phyloP scores from a whole-genome alignment of 345 rosid species.

The Ceriops tagal region DNA sequence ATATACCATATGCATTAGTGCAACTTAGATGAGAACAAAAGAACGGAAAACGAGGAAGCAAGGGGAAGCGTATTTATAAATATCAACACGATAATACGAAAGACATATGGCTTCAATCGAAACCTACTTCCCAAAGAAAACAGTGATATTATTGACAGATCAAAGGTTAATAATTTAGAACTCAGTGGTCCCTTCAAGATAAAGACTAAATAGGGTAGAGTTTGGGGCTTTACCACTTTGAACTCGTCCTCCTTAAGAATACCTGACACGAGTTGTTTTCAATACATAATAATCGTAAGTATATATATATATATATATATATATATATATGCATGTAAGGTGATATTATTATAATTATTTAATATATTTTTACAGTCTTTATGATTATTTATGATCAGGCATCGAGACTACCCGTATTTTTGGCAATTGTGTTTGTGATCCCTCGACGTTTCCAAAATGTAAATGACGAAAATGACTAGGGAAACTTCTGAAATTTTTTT shows the following conservation, averaged over 20 bases:
- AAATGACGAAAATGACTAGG: not conserved
- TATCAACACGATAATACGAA: not conserved
- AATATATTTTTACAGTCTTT: too few species aligned
- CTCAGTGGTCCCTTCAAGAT: constrained; percentile 7
- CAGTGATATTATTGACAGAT: constrained; percentile 20
- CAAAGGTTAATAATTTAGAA: not conserved
- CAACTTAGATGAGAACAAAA: not conserved
- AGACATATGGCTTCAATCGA: not conserved
- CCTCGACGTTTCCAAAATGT: not conserved
- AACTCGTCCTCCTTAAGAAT: not conserved
- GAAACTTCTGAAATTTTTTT: not conserved
- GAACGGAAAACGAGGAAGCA: not conserved
- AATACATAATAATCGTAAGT: too few species aligned
- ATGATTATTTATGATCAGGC: too few species aligned
- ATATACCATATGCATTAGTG: not conserved
- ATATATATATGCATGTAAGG: too few species aligned
- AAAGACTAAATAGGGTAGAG: not conserved
- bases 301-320: too few species aligned
- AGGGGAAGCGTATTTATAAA: not conserved
- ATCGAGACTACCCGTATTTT: too few species aligned
- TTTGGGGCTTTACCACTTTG: too few species aligned
- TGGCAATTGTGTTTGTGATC: too few species aligned
- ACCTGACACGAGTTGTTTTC: too few species aligned
- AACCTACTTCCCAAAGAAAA: constrained; percentile 26
- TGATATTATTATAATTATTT: too few species aligned